Percentiles rank a stretch among this genome's conserved stretches.
These are phyloP conservation scores for Ogataea zsoltii DNA, from an alignment of 805 yeast genomes.

Conservation along the genomic window DNA sequence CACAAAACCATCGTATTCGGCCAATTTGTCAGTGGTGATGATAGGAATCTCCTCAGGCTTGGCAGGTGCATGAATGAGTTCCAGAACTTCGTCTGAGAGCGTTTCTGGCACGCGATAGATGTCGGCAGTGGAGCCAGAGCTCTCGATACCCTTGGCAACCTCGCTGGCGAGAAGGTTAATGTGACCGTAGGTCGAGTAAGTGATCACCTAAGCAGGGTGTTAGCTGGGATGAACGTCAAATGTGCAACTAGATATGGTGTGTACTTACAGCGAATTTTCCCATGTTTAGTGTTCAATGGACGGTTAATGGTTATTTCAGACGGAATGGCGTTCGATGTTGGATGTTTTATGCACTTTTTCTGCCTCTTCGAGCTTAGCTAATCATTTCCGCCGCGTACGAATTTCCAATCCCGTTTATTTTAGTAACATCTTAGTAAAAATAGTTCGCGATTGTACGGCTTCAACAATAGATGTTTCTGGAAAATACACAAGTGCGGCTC, in stretches of 20 bases:
- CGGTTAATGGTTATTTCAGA: background rate
- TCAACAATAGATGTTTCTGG: background rate
- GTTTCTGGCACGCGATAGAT: constrained; percentile 80
- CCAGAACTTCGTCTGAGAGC: constrained; percentile 57
- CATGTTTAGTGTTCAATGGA: constrained; percentile 4
- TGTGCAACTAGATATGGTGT: background rate
- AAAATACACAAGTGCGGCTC: background rate
- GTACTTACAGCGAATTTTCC: constrained; percentile 16
- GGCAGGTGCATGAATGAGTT: constrained; percentile 60
- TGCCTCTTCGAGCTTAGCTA: too few species aligned
- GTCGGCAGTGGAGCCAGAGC: constrained; percentile 69
- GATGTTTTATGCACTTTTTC: too few species aligned
- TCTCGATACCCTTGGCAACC: constrained; percentile 64
- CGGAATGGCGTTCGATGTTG: background rate
- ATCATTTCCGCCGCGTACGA: background rate
- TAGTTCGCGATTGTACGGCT: background rate
- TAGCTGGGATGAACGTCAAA: too few species aligned
- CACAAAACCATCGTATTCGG: constrained; percentile 72
- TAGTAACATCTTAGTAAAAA: constrained; percentile 2
- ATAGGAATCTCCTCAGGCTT: constrained; percentile 59
- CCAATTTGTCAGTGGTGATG: constrained; percentile 59
- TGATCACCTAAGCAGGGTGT: constrained; percentile 39
- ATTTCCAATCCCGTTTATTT: background rate
- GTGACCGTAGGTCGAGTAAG: constrained; percentile 82
- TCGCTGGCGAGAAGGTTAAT: constrained; percentile 65